Percentiles rank a stretch among this genome's conserved stretches.
phyloP scores from a whole-genome alignment of 2,329 filamentous ascomycete genomes.

The Fusarium chaquense region DNA sequence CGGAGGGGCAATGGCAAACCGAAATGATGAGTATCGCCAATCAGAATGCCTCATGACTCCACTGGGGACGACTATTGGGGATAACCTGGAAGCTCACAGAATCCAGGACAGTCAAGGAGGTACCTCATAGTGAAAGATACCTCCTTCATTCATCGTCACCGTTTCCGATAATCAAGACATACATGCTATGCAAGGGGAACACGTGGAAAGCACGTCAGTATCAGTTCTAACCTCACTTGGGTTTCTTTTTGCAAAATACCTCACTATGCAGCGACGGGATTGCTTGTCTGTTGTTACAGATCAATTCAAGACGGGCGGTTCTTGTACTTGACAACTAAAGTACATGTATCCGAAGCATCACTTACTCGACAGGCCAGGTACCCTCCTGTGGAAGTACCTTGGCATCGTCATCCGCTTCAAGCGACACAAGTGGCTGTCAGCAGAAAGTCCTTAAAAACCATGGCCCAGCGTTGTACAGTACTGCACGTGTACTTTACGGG shows the following conservation, averaged over 20 bases:
- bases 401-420: not conserved
- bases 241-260: conserved; percentile 7
- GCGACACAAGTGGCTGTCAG: not conserved
- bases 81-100: conserved; percentile 39
- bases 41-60: conserved; percentile 32
- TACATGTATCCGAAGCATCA: not conserved
- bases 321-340: not conserved
- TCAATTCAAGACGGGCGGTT: not conserved
- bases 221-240: not conserved
- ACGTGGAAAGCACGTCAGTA: conserved; percentile 1
- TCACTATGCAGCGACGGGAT: conserved; percentile 8
- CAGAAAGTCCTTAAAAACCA: not conserved
- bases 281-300: not conserved
- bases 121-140: conserved; percentile 21
- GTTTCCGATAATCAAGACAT: not conserved
- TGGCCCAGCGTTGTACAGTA: not conserved
- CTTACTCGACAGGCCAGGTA: not conserved
- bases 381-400: not conserved
- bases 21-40: conserved; percentile 45
- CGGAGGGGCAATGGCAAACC: conserved; percentile 43
- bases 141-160: conserved; percentile 8
- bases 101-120: conserved; percentile 13
- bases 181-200: conserved; percentile 4
- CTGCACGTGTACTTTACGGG: not conserved
- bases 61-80: conserved; percentile 47